Conservation (phyloP, 2,329 filamentous ascomycete species). For the Aspergillus tubingensis region DNA sequence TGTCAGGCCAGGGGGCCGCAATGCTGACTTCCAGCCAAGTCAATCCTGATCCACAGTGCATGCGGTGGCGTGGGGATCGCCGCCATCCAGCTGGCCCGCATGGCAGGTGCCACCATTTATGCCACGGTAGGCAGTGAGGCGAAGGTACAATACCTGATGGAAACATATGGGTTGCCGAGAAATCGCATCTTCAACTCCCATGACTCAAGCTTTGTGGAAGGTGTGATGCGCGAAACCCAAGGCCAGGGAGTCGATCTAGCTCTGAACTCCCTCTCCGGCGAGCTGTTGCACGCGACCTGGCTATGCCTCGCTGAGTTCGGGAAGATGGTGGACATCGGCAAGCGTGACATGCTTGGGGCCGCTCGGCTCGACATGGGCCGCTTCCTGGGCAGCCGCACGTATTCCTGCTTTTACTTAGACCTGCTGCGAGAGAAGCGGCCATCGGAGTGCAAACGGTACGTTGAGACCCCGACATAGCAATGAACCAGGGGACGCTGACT, state of each 20-base stretch:
- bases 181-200: constrained; percentile 27
- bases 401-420: constrained; percentile 18
- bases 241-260: constrained; percentile 25
- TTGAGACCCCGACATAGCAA: too few species aligned
- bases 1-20: too few species aligned
- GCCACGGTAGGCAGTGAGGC: constrained; percentile 22
- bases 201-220: constrained; percentile 16
- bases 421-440: constrained; percentile 1
- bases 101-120: constrained; percentile 13
- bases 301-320: constrained; percentile 26
- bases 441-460: background rate
- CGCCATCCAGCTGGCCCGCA: constrained; percentile 12
- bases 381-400: constrained; percentile 12
- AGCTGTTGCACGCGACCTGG: constrained; percentile 8
- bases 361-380: constrained; percentile 17
- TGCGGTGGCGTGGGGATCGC: constrained; percentile 11
- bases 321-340: constrained; percentile 23
- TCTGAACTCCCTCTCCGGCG: constrained; percentile 13
- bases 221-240: constrained; percentile 19
- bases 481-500: too few species aligned
- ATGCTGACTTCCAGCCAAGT: background rate
- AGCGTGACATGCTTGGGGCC: constrained; percentile 16
- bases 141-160: constrained; percentile 17
- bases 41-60: constrained; percentile 14
- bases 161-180: constrained; percentile 14